Evolutionary conservation across 2,329 filamentous ascomycete species (phyloP).

Genomic region (Botrytis pseudocinerea): DNA sequence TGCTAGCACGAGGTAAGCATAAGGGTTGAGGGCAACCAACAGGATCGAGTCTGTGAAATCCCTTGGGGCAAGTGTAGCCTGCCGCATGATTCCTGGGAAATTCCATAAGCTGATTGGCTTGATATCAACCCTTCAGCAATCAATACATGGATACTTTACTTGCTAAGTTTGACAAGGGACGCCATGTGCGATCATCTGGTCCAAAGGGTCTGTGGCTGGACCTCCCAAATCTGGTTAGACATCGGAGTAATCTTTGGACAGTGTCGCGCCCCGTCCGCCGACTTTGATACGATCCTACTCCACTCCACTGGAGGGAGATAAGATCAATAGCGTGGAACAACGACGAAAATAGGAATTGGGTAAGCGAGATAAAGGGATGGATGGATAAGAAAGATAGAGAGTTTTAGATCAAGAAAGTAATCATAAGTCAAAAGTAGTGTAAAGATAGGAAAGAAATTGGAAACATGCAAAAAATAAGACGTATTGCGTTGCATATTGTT

Average conservation of each 20-base stretch:
- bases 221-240: slow-evolving; percentile 18
- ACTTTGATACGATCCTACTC: slow-evolving; percentile 6
- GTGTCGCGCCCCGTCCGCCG: slow-evolving; percentile 2
- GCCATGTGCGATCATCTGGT: slow-evolving; percentile 12
- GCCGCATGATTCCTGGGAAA: not conserved
- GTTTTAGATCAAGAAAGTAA: slow-evolving; percentile 8
- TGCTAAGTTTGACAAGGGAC: slow-evolving; percentile 16
- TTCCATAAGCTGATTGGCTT: slow-evolving; percentile 1
- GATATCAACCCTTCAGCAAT: not conserved
- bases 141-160: slow-evolving; percentile 15
- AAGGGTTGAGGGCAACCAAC: not conserved
- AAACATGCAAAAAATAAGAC: not conserved
- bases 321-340: slow-evolving; percentile 15
- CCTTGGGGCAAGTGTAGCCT: slow-evolving; percentile 4
- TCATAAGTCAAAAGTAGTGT: slow-evolving; percentile 1
- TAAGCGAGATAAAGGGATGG: slow-evolving; percentile 16
- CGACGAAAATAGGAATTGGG: not conserved
- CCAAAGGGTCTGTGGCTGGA: slow-evolving; percentile 19
- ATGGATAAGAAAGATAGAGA: slow-evolving; percentile 1
- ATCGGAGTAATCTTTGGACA: not conserved
- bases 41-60: not conserved
- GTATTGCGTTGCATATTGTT: slow-evolving; percentile 11
- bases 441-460: not conserved
- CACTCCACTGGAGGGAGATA: slow-evolving; percentile 19
- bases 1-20: slow-evolving; percentile 14